These are phyloP conservation scores for Cyberlindnera nakhonratchasimensis DNA, from an alignment of 805 yeast genomes.

Conservation along the genomic window DNA sequence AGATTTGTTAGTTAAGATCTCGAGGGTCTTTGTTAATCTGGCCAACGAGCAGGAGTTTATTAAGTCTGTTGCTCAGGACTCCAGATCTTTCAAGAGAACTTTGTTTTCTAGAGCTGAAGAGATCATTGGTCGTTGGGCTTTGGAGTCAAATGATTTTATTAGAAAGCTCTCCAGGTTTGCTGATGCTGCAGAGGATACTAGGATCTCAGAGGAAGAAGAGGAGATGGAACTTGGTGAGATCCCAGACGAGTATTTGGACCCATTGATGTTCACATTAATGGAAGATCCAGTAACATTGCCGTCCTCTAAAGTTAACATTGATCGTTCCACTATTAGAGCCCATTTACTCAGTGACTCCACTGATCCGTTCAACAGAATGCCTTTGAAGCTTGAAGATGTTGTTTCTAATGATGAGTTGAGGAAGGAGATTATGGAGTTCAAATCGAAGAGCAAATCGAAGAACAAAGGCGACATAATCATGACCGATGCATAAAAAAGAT, in stretches of 20 bases:
- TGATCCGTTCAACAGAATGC: slow-evolving; percentile 95
- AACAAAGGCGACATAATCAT: slow-evolving; percentile 11
- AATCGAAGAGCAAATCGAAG: slow-evolving; percentile 13
- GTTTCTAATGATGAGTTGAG: slow-evolving; percentile 71
- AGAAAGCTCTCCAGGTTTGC: slow-evolving; percentile 51
- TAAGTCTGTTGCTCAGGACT: slow-evolving; percentile 81
- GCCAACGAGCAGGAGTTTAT: slow-evolving; percentile 62
- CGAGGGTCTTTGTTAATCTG: slow-evolving; percentile 74
- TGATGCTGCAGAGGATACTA: slow-evolving; percentile 57
- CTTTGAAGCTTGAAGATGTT: slow-evolving; percentile 85
- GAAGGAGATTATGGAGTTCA: slow-evolving; percentile 51
- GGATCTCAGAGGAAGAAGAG: slow-evolving; percentile 67
- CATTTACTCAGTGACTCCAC: slow-evolving; percentile 93
- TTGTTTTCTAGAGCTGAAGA: slow-evolving; percentile 68
- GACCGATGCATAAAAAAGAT: slow-evolving; percentile 15
- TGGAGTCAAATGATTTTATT: slow-evolving; percentile 50
- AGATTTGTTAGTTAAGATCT: slow-evolving; percentile 60
- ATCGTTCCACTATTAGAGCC: slow-evolving; percentile 86
- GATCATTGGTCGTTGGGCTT: slow-evolving; percentile 53
- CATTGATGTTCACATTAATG: slow-evolving; percentile 94
- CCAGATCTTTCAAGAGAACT: slow-evolving; percentile 74
- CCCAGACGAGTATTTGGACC: slow-evolving; percentile 96
- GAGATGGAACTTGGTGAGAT: slow-evolving; percentile 87
- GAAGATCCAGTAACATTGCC: slow-evolving; percentile 96
- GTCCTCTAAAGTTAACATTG: slow-evolving; percentile 77